Percentiles rank a stretch among this genome's conserved stretches.
These are phyloP conservation scores for Saccharomycopsis synnaedendra DNA, from an alignment of 805 yeast genomes.

Conservation along the genomic window DNA sequence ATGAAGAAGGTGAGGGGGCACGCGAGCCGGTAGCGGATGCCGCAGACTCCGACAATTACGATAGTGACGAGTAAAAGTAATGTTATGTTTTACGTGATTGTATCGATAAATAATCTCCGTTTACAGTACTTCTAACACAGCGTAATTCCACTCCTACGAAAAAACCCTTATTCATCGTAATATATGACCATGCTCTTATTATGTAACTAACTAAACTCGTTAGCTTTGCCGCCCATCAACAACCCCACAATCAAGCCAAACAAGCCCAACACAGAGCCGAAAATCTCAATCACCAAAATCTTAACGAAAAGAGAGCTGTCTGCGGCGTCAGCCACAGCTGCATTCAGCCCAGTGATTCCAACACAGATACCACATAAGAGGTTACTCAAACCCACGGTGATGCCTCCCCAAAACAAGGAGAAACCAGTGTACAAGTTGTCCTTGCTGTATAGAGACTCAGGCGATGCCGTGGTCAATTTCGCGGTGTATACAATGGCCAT, in stretches of 20 bases:
- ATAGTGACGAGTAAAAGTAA: conserved; percentile 2
- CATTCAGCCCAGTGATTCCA: conserved; percentile 97
- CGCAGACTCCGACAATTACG: conserved; percentile 20
- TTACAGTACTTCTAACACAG: too few relatives aligned
- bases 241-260: conserved; percentile 95
- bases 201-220: conserved; percentile 29
- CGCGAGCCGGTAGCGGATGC: not conserved
- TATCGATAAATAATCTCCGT: not conserved
- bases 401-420: conserved; percentile 95
- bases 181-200: not conserved
- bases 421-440: conserved; percentile 91
- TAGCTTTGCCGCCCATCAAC: conserved; percentile 93
- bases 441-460: conserved; percentile 55
- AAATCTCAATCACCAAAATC: conserved; percentile 92
- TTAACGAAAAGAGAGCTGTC: conserved; percentile 91
- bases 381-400: conserved; percentile 89
- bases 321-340: conserved; percentile 96
- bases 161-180: not conserved
- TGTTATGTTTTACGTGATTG: not conserved
- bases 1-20: conserved; percentile 35
- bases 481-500: conserved; percentile 96
- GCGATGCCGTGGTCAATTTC: conserved; percentile 55
- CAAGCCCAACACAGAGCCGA: conserved; percentile 91
- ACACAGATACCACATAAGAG: conserved; percentile 95
- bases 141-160: too few relatives aligned